phyloP scores from a whole-genome alignment of 2,329 filamentous ascomycete species.

The Penicillium sp. region DNA sequence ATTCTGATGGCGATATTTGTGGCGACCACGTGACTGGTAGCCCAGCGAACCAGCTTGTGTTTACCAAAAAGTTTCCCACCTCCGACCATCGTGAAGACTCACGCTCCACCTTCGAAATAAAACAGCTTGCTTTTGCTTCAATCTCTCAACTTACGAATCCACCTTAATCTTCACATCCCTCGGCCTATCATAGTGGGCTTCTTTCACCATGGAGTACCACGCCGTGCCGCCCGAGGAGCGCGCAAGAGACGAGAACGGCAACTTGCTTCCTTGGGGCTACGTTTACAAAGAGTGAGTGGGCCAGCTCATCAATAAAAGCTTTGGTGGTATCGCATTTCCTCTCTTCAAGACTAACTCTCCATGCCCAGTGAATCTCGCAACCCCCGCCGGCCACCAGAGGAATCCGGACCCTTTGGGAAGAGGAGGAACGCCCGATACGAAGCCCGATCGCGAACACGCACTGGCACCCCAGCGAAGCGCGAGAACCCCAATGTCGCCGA shows the following conservation, averaged over 20 bases:
- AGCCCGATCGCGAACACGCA: slow-evolving; percentile 57
- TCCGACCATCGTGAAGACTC: slow-evolving; percentile 6
- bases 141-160: not conserved
- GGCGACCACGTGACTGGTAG: slow-evolving; percentile 26
- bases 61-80: slow-evolving; percentile 24
- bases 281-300: slow-evolving; percentile 61
- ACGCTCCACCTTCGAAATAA: slow-evolving; percentile 9
- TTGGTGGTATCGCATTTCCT: not conserved
- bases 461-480: slow-evolving; percentile 59
- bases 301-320: not conserved
- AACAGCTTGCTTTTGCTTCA: not conserved
- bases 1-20: not conserved
- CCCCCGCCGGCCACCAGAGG: slow-evolving; percentile 57
- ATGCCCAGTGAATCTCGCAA: slow-evolving; percentile 48
- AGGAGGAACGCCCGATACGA: slow-evolving; percentile 49
- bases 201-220: slow-evolving; percentile 61
- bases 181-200: not conserved
- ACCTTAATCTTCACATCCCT: not conserved
- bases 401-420: slow-evolving; percentile 65
- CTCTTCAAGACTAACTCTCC: not conserved
- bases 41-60: slow-evolving; percentile 27
- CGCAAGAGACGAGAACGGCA: slow-evolving; percentile 60
- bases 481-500: slow-evolving; percentile 57
- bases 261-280: slow-evolving; percentile 64
- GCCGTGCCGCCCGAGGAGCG: slow-evolving; percentile 65